Base-by-base conservation (phyloP, 805 yeast genomes). In the Crinitomyces ghanaensis region DNA sequence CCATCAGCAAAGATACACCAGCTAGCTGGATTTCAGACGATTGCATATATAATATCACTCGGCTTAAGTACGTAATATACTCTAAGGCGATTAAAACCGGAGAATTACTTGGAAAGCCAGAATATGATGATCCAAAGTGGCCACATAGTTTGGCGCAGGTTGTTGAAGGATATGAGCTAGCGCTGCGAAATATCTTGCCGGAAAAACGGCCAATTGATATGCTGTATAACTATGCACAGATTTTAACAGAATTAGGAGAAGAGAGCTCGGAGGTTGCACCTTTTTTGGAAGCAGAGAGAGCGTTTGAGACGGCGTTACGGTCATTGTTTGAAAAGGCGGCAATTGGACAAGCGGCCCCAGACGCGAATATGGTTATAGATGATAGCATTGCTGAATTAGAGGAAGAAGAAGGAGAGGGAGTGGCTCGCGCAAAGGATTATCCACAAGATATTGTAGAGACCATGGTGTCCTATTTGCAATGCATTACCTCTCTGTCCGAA, bases 1-100 rank as follows among this genome's bases (percentile, higher is more conserved):
- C 74, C 1, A 49, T 65, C 8, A 33, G 40, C 3, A 27, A 52
- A 4, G 39, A 33, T 16, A 29, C 31, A 5, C 43, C 52, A 15
- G 34, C 40, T 7, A 38, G 33, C 3, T 20, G 45, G 42, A 24
- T 30, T 31, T 25, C 6, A 28, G 16, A 25, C 19, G 83, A 77
- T 48, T 60, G 72, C 11, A 57, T 65, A 39, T 78, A 77, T 50
- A 79, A 78, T 51, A 56, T 71, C 2, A 62, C 72, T 13, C 50
- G 88, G 37, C 57, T 78, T 40, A 51, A 74, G 15, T 74, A 68
- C 40, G 73, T 69, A 37, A 77, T 77, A 0, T 73, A 74, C 47
- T 58, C 54, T 41, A 68, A 66, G 31, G 70, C 65, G 39, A 53
- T 60, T 31, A 66, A 66, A 23, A 29, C 39, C 1, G 45, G 46